Base-by-base conservation (phyloP, 768 basidiomycete species). In the Hygrocybe punicea region DNA sequence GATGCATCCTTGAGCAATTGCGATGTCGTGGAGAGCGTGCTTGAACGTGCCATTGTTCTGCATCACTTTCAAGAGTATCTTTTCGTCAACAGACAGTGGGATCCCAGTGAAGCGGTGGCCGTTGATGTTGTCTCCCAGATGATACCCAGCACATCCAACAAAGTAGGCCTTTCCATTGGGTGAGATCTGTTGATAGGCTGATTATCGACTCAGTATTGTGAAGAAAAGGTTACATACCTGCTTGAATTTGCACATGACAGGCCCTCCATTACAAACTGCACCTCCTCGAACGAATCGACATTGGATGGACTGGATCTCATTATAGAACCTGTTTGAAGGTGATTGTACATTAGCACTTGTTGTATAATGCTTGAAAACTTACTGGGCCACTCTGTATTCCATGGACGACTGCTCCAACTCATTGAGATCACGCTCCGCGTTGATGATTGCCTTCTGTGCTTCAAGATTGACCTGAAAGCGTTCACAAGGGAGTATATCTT, bases 151-250 rank as follows among this genome's bases (percentile, higher is more conserved):
- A 51, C 57, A 60, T 14, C 60, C 60, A 50, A 59, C 55, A 33
- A 59, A 59, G 24, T 46, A 46, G 14, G 21, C 10, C 33, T 59
- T 59, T n/a, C 58, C 58, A 52, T 59, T 53, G 37, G 34, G n/a
- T 17, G 37, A 49, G 21, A 44, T 55, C 53, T 55, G 25, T 8
- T 34, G 34, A 25, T 33, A 33, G 17, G 54, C 10, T 14, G 45
- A 17, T 19, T 39, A 42, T 10, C 21, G 39, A 17, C 39, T 54
- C 53, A 14, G 34, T 14, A 23, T 52, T 17, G 35, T 21, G 35
- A 52, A 29, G 24, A n/a, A 33, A 39, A 35, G n/a, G 33, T 21
- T 53, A 14, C 13, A 34, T 14, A 53, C 51, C 16, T 39, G 17
- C 17, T 45, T 23, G 9, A 19, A 25, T 17, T 16, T 46, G 33